Evolutionary conservation across 2,329 filamentous ascomycete genomes (phyloP).

Genomic region (Diaporthe caulivora): DNA sequence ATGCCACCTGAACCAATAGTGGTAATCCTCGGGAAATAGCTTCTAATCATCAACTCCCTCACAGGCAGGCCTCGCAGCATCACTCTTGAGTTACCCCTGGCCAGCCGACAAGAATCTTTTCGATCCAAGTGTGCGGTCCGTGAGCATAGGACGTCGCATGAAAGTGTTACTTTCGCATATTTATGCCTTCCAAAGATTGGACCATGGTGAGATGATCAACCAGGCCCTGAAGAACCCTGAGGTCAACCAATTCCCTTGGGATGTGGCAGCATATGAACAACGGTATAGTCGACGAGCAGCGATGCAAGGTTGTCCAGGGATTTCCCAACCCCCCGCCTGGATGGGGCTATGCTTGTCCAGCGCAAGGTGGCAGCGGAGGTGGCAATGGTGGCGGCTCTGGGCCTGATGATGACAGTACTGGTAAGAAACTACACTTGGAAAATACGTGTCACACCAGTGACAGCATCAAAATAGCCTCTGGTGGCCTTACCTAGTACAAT

Average conservation of each 20-base stretch:
- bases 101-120: neutral
- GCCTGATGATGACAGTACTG: slow-evolving; percentile 2
- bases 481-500: too few species aligned
- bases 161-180: too few species aligned
- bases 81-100: slow-evolving; percentile 8
- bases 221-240: slow-evolving; percentile 1
- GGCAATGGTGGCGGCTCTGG: neutral
- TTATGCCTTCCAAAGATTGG: too few species aligned
- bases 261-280: too few species aligned
- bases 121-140: neutral
- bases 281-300: too few species aligned
- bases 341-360: neutral
- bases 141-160: neutral
- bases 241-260: neutral
- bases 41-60: too few species aligned
- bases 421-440: too few species aligned
- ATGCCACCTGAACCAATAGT: too few species aligned
- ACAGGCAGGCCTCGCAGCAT: slow-evolving; percentile 5
- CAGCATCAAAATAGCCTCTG: too few species aligned
- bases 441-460: too few species aligned
- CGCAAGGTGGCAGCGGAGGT: neutral
- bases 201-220: slow-evolving; percentile 5
- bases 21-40: too few species aligned
- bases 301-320: neutral
- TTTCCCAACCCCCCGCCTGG: neutral